Percentiles rank a stretch among this genome's conserved stretches.
Evolutionary conservation across 1,284 basidiomycete genomes (phyloP).

Genomic region (Schizophyllum amplum): DNA sequence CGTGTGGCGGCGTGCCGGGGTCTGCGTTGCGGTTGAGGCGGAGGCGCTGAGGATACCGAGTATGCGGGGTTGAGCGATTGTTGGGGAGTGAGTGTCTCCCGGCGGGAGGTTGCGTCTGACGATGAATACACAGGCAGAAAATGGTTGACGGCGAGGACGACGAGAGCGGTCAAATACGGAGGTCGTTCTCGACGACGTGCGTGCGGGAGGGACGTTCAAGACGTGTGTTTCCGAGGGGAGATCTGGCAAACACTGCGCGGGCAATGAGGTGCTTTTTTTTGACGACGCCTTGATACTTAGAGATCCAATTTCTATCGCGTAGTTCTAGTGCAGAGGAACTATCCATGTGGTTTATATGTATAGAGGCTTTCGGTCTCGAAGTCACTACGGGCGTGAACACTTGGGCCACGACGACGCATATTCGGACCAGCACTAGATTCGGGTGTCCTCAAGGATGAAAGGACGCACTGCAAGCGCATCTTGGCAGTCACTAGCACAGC

Average conservation of each 20-base stretch:
- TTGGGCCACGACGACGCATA: no score
- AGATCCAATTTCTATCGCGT: no score
- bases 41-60: constrained; percentile 87
- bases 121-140: constrained; percentile 20
- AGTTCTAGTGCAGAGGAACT: no score
- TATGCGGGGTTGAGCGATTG: constrained; percentile 87
- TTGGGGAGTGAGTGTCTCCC: constrained; percentile 56
- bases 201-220: constrained; percentile 55
- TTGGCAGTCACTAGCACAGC: no score
- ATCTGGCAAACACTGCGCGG: constrained; percentile 32
- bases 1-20: constrained; percentile 69
- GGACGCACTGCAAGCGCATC: no score
- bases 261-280: no score
- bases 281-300: no score
- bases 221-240: constrained; percentile 67
- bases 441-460: no score
- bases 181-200: constrained; percentile 42
- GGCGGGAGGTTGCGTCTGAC: constrained; percentile 7
- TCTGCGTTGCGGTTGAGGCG: constrained; percentile 74
- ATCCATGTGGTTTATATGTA: no score
- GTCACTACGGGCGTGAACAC: no score
- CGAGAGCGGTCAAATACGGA: constrained; percentile 29
- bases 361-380: no score
- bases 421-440: no score
- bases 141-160: constrained; percentile 18